phyloP scores from a whole-genome alignment of 495 filamentous ascomycete genomes.

The Penicillium subrubescens region DNA sequence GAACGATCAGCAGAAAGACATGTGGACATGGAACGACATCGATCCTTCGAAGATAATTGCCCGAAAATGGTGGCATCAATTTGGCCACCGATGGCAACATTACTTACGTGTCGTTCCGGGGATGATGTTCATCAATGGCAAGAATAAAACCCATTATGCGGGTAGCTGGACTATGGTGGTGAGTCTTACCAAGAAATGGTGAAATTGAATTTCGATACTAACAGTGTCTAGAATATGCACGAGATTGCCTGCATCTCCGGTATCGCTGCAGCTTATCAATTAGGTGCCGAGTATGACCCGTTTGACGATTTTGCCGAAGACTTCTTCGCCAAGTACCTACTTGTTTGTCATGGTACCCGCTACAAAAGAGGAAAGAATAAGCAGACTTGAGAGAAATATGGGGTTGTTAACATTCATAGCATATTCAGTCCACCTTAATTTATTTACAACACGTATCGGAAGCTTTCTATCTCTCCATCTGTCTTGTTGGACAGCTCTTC shows the following conservation, averaged over 20 bases:
- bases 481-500: constrained; percentile 35
- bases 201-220: not conserved
- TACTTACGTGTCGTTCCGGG: constrained; percentile 76
- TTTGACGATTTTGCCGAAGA: constrained; percentile 64
- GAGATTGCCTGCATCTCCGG: constrained; percentile 78
- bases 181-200: constrained; percentile 26
- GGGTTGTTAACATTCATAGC: not conserved
- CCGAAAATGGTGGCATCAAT: constrained; percentile 83
- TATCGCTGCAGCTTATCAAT: constrained; percentile 73
- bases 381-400: constrained; percentile 5
- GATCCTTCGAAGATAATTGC: constrained; percentile 68
- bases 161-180: constrained; percentile 78
- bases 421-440: not conserved
- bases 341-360: constrained; percentile 52
- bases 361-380: constrained; percentile 37
- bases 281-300: constrained; percentile 74
- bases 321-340: constrained; percentile 58
- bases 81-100: constrained; percentile 80
- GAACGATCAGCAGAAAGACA: constrained; percentile 62
- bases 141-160: constrained; percentile 67
- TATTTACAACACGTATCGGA: constrained; percentile 32
- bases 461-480: constrained; percentile 36
- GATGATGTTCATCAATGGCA: constrained; percentile 80
- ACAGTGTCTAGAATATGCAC: constrained; percentile 64
- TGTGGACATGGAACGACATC: constrained; percentile 77